Base-by-base conservation (phyloP, 2,329 filamentous ascomycete species). In the Fusarium decemcellulare region DNA sequence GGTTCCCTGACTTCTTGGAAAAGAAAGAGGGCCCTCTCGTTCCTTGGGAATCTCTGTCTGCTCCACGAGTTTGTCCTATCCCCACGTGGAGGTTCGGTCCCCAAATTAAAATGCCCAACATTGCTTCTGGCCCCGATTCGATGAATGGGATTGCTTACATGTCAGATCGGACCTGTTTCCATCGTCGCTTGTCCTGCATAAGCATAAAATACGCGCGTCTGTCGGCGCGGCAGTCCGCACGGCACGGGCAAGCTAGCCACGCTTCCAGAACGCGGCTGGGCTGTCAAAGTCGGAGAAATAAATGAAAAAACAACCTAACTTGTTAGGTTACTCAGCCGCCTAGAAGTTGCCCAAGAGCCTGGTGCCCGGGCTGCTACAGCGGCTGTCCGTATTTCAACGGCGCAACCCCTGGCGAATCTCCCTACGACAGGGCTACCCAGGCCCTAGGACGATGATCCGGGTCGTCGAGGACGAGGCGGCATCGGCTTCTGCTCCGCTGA, bases 291-390 rank as follows among this genome's bases (percentile, higher is more conserved):
- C 12, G 14, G 51, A 34, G 39, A 12, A n/a, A 37, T 4, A 11
- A 8, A 14, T 14, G 12, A 36, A 36, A 36, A 14, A 10, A 8
- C 34, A 10, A 10, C 9, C 34, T 36, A 10, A 36, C 12, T 36
- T 14, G 3, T 32, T 40, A 15, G 27, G 11, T 34, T 11, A 34
- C 10, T 18, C 15, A 15, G n/a, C 29, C 23, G 27, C 27, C 50
- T 40, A 47, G 12, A 29, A 53, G 23, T 37, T 36, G 47, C 47
- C 47, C 48, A 23, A 51, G 48, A 32, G 32, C 48, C 50, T 16
- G 50, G 23, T 39, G 51, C 37, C 37, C 14, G 52, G 52, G 30
- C 52, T 34, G 52, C 52, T 16, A 51, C n/a, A 16, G 36, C 23
- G 47, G 15, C 18, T 23, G 18, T 51, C 23, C n/a, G 34, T 18